These are phyloP conservation scores for Rutstroemia sp. DNA, from an alignment of 2,329 filamentous ascomycete genomes.

Conservation along the genomic window DNA sequence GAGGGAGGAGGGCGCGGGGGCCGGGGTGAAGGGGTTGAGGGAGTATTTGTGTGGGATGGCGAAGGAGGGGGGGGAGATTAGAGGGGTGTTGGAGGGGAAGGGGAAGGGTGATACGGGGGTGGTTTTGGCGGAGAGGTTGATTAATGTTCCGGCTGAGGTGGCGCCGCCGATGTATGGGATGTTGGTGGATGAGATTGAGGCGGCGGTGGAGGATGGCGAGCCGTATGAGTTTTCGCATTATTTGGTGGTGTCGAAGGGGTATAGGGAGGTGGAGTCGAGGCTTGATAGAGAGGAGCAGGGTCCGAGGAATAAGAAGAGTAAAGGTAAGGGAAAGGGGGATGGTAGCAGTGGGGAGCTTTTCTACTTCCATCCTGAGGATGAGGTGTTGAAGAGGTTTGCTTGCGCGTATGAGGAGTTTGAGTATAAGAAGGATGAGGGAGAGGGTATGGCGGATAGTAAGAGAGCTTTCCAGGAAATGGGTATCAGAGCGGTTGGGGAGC, in stretches of 20 bases:
- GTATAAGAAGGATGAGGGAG: conserved; percentile 70
- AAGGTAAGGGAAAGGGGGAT: conserved; percentile 41
- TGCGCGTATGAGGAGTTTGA: conserved; percentile 62
- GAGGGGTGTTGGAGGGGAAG: neutral
- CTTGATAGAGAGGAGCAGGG: conserved; percentile 58
- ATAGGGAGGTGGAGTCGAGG: conserved; percentile 76
- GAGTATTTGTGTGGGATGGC: conserved; percentile 59
- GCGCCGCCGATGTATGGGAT: conserved; percentile 91
- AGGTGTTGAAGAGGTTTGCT: conserved; percentile 74
- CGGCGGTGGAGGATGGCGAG: conserved; percentile 82
- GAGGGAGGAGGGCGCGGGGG: conserved; percentile 51
- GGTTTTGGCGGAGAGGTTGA: conserved; percentile 83
- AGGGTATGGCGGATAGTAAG: conserved; percentile 82
- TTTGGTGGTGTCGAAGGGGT: conserved; percentile 85
- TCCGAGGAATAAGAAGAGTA: conserved; percentile 57
- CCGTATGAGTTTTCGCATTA: conserved; percentile 93
- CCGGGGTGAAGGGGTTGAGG: conserved; percentile 62
- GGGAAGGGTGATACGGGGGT: conserved; percentile 50
- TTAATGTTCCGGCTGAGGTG: conserved; percentile 94
- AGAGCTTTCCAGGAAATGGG: conserved; percentile 91
- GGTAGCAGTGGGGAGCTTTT: conserved; percentile 55
- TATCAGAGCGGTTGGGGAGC: conserved; percentile 72
- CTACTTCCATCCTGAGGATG: conserved; percentile 96
- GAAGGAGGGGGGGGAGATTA: conserved; percentile 30
- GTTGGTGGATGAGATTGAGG: conserved; percentile 85